phyloP scores from a whole-genome alignment of 2,329 filamentous ascomycete species.

The Phaeophleospora eucalypticola region DNA sequence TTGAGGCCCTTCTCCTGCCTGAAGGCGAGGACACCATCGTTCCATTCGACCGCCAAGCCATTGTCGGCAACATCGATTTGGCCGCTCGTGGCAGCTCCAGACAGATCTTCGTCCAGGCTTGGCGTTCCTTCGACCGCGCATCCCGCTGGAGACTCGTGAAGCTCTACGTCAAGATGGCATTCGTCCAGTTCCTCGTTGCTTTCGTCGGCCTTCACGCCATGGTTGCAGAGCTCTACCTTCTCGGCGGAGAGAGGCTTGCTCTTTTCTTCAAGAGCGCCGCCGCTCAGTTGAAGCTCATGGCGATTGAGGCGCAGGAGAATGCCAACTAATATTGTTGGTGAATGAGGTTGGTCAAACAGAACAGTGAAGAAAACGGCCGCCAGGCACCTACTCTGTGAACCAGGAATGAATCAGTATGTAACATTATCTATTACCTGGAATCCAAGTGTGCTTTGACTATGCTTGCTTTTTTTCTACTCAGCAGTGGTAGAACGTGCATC shows the following conservation, averaged over 20 bases:
- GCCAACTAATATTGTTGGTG: slow-evolving; percentile 2
- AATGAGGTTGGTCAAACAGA: slow-evolving; percentile 1
- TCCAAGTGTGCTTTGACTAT: no score
- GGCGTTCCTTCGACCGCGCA: slow-evolving; percentile 70
- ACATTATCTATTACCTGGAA: no score
- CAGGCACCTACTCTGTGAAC: no score
- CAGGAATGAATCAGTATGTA: no score
- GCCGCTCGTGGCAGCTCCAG: slow-evolving; percentile 57
- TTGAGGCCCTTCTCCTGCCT: slow-evolving; percentile 81
- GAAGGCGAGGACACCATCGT: slow-evolving; percentile 79
- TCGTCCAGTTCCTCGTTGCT: slow-evolving; percentile 40
- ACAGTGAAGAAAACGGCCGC: background rate
- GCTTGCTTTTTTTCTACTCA: no score
- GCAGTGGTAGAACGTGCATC: no score
- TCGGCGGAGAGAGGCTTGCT: slow-evolving; percentile 28
- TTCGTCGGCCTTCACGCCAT: slow-evolving; percentile 26
- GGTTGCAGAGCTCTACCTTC: slow-evolving; percentile 27
- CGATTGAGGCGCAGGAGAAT: slow-evolving; percentile 22
- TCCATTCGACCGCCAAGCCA: slow-evolving; percentile 79
- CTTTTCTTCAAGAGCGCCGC: slow-evolving; percentile 23
- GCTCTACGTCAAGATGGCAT: slow-evolving; percentile 68
- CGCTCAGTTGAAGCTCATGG: slow-evolving; percentile 26
- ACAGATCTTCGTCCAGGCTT: slow-evolving; percentile 69
- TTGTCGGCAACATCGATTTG: slow-evolving; percentile 65
- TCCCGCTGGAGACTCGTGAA: slow-evolving; percentile 70